Evolutionary conservation across 768 basidiomycete species (phyloP), one percentile per base, ranked within the genome.

Genomic region (Calocybe gangraenosa): DNA sequence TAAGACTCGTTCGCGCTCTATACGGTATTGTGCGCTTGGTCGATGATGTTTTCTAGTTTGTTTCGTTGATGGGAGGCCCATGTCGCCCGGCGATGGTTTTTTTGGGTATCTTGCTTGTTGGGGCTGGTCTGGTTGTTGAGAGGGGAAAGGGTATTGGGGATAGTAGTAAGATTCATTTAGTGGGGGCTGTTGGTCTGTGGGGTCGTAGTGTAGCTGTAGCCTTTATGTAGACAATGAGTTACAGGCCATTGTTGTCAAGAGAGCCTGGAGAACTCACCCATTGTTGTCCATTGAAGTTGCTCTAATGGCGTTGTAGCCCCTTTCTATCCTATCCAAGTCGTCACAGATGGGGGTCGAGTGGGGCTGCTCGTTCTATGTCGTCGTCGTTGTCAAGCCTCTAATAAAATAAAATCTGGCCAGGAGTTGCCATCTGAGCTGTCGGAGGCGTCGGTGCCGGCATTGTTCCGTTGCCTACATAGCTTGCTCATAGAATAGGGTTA

Each of bases 1-100:
- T 1, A 63, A 49, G 13, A 53, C 55, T 3, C 57, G 52, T 42
- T 60, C 58, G 11, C 60, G 60, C 20, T 61, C 61, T 5, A 47
- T 49, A 14, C 55, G 50, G 30, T 55, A 51, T 30, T 51, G 50
- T 3, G 46, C 30, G 7, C 47, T 46, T 18, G 49, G 53, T 30
- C 51, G 25, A 28, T 28, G 25, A 11, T 28, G 25, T 28, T 28
- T 28, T 5, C 6, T 11, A 11, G 25, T 28, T 11, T 28, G 5
- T 6, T 5, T 5, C 11, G 25, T 28, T 28, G 25, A 6, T 28
- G 25, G 25, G 25, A 5, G 5, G 25, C 11, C 25, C 25, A 28
- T 28, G 11, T 28, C n/a, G n/a, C n/a, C 25, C 11, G 21, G 43
- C n/a, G 38, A 22, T n/a, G 46, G 45, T 5, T 48, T 36, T 22